Base-by-base conservation (phyloP, 257 asterid species). In the Marsdenia floribunda region DNA sequence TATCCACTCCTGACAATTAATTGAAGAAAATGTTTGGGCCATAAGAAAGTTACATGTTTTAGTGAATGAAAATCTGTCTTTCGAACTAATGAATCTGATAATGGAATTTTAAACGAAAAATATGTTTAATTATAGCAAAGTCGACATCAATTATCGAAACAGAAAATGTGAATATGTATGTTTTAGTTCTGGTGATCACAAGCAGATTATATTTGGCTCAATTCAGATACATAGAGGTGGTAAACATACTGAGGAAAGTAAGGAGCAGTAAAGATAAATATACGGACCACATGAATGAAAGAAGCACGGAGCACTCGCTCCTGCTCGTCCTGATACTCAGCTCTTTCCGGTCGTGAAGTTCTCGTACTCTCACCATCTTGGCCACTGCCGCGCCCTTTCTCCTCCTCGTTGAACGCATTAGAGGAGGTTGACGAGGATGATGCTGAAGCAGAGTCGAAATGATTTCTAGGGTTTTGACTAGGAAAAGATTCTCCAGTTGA, bases 231-330 rank as follows among this genome's bases (percentile, higher is more conserved):
- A 13, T 21, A 21, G 18, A 22, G 68, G 5, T 21, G 49, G 46
- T 44, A 44, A 46, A 16, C 26, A 44, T 15, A 78, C 0, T 8
- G 37, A 54, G 19, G 22, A 38, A 78, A 21, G 7, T 10, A 68
- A 6, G 24, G 33, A 54, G 80, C 15, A 65, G 52, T 10, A 26
- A 54, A 19, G 55, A 35, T 54, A 77, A 70, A 58, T 63, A 47
- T 63, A 68, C 85, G 42, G 13, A 93, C 98, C 93, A 91, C 97
- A 82, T 91, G 96, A 75, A 71, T 73, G 46, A 90, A 90, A 46
- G 97, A 89, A 18, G 97, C 96, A n/a, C 75, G 84, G 72, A 93
- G 93, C 78, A 91, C 96, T 42, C 92, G 93, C 69, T 87, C 93
- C 80, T 91, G 92, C 75, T 90, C 90, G 60, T 90, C 92, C 77